phyloP scores from a whole-genome alignment of 2,329 filamentous ascomycete species.

The Tricladium varicosporioides region DNA sequence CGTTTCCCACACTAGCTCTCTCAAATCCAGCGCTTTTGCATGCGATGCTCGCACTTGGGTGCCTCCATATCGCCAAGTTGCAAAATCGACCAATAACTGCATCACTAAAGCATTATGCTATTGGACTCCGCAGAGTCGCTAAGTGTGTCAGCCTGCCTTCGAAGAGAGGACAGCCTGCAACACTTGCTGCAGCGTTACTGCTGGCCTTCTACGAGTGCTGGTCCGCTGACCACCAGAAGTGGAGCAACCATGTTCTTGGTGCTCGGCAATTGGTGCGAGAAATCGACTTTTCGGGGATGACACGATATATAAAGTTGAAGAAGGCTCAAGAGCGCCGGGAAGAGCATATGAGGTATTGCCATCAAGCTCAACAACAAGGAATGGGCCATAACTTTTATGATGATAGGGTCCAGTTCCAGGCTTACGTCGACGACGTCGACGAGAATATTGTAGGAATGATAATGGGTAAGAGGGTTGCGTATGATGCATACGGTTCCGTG shows the following conservation, averaged over 20 bases:
- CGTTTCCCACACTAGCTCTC: constrained; percentile 78
- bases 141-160: constrained; percentile 68
- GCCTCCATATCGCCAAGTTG: constrained; percentile 82
- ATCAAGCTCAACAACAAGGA: constrained; percentile 23
- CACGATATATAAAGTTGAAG: constrained; percentile 65
- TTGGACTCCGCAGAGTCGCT: constrained; percentile 75
- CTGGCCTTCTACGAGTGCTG: constrained; percentile 93
- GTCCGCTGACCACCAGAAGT: constrained; percentile 91
- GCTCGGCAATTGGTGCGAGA: constrained; percentile 80
- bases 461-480: constrained; percentile 55
- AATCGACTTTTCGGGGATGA: constrained; percentile 74
- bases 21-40: constrained; percentile 85
- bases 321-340: constrained; percentile 40
- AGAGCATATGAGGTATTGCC: constrained; percentile 14
- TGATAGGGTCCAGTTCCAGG: constrained; percentile 16
- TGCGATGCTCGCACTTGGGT: constrained; percentile 83
- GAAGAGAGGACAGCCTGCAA: constrained; percentile 72
- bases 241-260: constrained; percentile 89
- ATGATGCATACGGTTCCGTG: constrained; percentile 55
- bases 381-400: constrained; percentile 11
- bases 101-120: constrained; percentile 88
- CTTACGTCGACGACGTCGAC: constrained; percentile 46
- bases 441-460: constrained; percentile 56
- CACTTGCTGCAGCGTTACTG: constrained; percentile 82
- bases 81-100: constrained; percentile 72